These are phyloP conservation scores for Aegilops bicornis DNA, from an alignment of 176 grass and related monocot genomes.

Conservation along the genomic window DNA sequence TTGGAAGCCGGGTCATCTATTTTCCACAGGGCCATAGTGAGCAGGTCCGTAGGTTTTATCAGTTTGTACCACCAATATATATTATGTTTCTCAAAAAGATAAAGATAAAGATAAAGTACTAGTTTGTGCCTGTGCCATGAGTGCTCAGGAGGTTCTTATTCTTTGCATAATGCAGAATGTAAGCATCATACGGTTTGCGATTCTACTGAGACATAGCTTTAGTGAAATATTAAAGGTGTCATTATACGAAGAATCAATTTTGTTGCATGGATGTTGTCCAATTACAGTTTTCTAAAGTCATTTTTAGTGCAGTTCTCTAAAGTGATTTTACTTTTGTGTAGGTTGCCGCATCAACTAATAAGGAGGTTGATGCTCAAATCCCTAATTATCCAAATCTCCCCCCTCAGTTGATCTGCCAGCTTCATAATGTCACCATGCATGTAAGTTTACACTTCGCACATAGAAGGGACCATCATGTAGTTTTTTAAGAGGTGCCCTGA, in stretches of 20 bases:
- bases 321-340: constrained; percentile 31
- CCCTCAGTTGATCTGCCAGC: constrained; percentile 92
- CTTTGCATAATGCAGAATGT: not conserved
- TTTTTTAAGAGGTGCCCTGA: constrained; percentile 18
- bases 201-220: not conserved
- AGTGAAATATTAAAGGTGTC: not conserved
- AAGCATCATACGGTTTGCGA: not conserved
- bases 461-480: constrained; percentile 24
- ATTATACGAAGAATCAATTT: not conserved
- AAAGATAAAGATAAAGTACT: constrained; percentile 20
- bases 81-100: not conserved
- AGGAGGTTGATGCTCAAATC: constrained; percentile 87
- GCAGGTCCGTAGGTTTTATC: constrained; percentile 66
- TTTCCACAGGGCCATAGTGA: constrained; percentile 98
- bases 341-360: constrained; percentile 95
- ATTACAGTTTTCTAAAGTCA: not conserved
- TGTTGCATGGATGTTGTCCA: not conserved
- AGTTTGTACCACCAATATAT: not conserved
- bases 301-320: constrained; percentile 9
- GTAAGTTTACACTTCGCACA: constrained; percentile 48
- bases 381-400: constrained; percentile 97
- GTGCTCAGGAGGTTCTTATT: constrained; percentile 12
- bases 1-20: constrained; percentile 89
- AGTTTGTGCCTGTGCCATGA: not conserved
- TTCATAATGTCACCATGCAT: constrained; percentile 99